Evolutionary conservation across 2,329 filamentous ascomycete species (phyloP).

Genomic region (Penicillium sp.): DNA sequence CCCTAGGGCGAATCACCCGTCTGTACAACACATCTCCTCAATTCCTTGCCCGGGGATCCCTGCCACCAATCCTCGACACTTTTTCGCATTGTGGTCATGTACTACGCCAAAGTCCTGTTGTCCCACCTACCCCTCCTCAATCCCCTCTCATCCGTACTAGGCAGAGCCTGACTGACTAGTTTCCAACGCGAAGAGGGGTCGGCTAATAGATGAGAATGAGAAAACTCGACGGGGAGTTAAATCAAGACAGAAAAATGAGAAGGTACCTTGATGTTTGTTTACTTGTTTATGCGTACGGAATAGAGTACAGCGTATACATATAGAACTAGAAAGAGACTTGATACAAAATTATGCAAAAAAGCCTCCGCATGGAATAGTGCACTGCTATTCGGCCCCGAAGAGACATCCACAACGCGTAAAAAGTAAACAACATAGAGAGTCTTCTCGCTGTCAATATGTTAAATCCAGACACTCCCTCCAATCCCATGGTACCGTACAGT

Average conservation of each 20-base stretch:
- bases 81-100: constrained; percentile 7
- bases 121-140: constrained; percentile 16
- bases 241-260: neutral
- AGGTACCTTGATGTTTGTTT: neutral
- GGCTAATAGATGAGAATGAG: neutral
- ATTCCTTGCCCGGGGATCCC: constrained; percentile 16
- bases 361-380: neutral
- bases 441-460: neutral
- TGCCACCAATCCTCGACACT: constrained; percentile 2
- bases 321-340: neutral
- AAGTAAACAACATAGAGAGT: neutral
- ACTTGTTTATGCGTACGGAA: neutral
- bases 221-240: neutral
- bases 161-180: neutral
- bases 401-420: neutral
- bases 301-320: neutral
- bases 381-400: neutral
- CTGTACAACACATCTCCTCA: constrained; percentile 19
- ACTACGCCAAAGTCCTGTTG: constrained; percentile 18
- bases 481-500: neutral
- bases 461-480: neutral
- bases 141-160: neutral
- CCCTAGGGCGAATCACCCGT: constrained; percentile 15
- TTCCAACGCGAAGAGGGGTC: neutral
- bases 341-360: neutral